Evolutionary conservation across 306 rosid genomes (phyloP).

Genomic region (Ormosia semicastrata): DNA sequence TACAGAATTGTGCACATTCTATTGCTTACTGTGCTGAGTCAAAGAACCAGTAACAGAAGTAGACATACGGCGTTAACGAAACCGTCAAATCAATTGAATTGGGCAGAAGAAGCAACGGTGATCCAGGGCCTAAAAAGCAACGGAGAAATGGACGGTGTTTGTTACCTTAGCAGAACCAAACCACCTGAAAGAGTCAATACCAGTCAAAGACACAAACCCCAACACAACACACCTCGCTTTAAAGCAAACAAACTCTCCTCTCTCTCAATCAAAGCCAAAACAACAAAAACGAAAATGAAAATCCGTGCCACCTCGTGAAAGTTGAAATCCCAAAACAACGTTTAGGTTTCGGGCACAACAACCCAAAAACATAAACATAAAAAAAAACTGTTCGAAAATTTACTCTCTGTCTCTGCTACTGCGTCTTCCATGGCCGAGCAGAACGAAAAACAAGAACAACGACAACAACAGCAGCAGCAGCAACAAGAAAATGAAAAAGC

Average conservation of each 20-base stretch:
- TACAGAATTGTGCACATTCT: no score
- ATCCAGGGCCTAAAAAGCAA: not conserved
- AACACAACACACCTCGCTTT: not conserved
- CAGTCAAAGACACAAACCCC: conserved; percentile 70
- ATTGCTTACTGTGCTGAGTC: not conserved
- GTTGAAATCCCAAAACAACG: not conserved
- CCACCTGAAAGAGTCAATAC: conserved; percentile 35
- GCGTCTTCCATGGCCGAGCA: conserved; percentile 50
- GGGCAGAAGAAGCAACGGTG: conserved; percentile 16
- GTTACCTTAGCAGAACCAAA: conserved; percentile 41
- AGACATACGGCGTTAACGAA: conserved; percentile 31
- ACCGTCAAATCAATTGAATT: conserved; percentile 20
- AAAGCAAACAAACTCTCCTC: conserved; percentile 27
- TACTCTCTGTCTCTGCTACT: not conserved
- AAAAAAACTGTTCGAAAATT: not conserved
- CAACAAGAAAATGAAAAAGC: conserved; percentile 5
- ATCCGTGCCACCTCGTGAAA: conserved; percentile 26
- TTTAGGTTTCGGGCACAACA: not conserved
- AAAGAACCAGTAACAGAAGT: not conserved
- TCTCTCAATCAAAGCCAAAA: not conserved
- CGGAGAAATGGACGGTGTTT: conserved; percentile 37
- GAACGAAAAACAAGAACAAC: not conserved
- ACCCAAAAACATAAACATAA: not conserved
- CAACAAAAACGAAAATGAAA: not conserved
- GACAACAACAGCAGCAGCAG: not conserved